These are phyloP conservation scores for Leishmania tarentolae DNA, from an alignment of 208 protist species.

Conservation along the genomic window DNA sequence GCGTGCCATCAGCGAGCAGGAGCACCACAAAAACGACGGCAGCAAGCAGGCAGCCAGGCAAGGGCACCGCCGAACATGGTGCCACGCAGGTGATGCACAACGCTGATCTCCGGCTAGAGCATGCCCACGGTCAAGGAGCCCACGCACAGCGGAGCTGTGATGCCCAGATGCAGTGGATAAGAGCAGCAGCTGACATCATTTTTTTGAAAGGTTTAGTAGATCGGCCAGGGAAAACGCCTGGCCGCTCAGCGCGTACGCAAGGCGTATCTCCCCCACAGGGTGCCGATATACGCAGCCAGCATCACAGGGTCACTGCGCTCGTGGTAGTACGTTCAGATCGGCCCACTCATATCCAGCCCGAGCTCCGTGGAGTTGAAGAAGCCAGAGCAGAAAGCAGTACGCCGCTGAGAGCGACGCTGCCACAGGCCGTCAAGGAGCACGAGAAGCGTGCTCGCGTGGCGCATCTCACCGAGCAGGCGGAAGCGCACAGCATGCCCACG, in stretches of 20 bases:
- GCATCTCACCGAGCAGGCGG: conserved; percentile 34
- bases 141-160: conserved; percentile 30
- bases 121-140: conserved; percentile 51
- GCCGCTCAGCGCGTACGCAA: conserved; percentile 50
- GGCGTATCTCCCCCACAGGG: conserved; percentile 58
- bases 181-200: conserved; percentile 34
- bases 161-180: conserved; percentile 40
- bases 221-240: conserved; percentile 39
- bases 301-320: conserved; percentile 40
- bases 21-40: conserved; percentile 65
- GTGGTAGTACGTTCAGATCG: conserved; percentile 41
- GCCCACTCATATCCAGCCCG: conserved; percentile 32
- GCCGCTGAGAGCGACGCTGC: conserved; percentile 42
- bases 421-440: conserved; percentile 20
- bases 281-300: conserved; percentile 52
- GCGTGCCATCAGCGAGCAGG: conserved; percentile 46
- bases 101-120: conserved; percentile 65
- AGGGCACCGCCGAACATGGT: conserved; percentile 55
- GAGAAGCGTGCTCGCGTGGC: conserved; percentile 5
- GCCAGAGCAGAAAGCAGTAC: conserved; percentile 49
- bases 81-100: conserved; percentile 72
- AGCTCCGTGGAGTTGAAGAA: conserved; percentile 75
- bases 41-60: conserved; percentile 68
- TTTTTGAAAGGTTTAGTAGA: conserved; percentile 45
- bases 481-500: conserved; percentile 49